Conservation (phyloP, 768 basidiomycete species). For the Mycena haematopus region DNA sequence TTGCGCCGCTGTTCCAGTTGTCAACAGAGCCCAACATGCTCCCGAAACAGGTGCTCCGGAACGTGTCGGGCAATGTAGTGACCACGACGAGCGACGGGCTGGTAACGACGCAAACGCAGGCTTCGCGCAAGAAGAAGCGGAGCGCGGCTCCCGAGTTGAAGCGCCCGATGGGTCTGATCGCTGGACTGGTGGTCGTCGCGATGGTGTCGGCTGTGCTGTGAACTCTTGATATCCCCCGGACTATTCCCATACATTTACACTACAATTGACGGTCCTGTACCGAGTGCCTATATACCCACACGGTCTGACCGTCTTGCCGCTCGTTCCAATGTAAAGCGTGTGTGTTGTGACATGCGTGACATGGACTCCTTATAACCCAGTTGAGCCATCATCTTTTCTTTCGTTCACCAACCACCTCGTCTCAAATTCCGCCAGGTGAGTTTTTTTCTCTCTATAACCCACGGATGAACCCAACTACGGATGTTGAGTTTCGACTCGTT, state of each 20-base stretch:
- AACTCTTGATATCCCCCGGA: slow-evolving; percentile 5
- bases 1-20: slow-evolving; percentile 72
- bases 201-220: slow-evolving; percentile 24
- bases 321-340: slow-evolving; percentile 6
- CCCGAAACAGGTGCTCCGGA: slow-evolving; percentile 72
- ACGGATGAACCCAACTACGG: slow-evolving; percentile 40
- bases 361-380: not conserved
- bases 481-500: slow-evolving; percentile 39
- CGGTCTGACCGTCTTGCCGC: slow-evolving; percentile 6
- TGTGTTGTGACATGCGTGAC: not conserved
- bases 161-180: slow-evolving; percentile 19
- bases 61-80: slow-evolving; percentile 44
- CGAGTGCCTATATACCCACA: slow-evolving; percentile 18
- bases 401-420: slow-evolving; percentile 1
- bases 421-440: too few relatives aligned
- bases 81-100: slow-evolving; percentile 34
- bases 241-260: slow-evolving; percentile 15
- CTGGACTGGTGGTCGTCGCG: slow-evolving; percentile 20
- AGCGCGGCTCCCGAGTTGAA: slow-evolving; percentile 21
- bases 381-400: not conserved
- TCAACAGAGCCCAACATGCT: slow-evolving; percentile 87
- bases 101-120: slow-evolving; percentile 25
- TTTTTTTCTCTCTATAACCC: not conserved
- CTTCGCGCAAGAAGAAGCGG: slow-evolving; percentile 25
- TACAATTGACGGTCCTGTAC: slow-evolving; percentile 14